Evolutionary conservation across 2,329 filamentous ascomycete species (phyloP), one percentile per base, ranked within the genome.

Genomic region (Hymenoscyphus occultus): DNA sequence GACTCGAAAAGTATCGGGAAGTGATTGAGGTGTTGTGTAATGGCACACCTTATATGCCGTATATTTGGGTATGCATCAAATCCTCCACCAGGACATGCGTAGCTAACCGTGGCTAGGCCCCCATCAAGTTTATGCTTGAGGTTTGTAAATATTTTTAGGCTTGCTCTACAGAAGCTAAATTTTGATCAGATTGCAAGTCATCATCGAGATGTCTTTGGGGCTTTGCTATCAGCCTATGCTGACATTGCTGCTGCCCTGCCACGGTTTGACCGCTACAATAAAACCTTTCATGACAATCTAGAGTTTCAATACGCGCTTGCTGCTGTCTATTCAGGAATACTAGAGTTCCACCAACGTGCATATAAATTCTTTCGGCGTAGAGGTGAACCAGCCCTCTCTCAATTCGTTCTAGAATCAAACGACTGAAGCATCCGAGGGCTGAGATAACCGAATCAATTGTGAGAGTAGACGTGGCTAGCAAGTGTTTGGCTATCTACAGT

Each of bases 321-420:
- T 0, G 65, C 78, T 0, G 80, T 82, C 39, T 84, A 84, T 48
- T 71, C 76, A 0, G 79, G 82, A 13, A 82, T 84, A 22, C 71
- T 84, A 0, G 65, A 78, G 12, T 84, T 84, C 39, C 82, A 84
- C 59, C 77, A 77, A 42, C 59, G 78, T 1, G 80, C 81, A 0
- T 84, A 84, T 65, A 78, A 77, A 28, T 82, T 82, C 56, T 76
- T 84, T 16, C 71, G 75, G 28, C 42, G 67, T 39, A 42, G 64
- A 56, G 54, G 64, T 66, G 64, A 35, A 31, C 39, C 5, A 45
- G 5, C 19, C 1, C 19, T 45, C 6, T n/a, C 16, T 45, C 14
- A 6, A 19, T 42, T 42, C 39, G 51, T 22, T 56, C 51, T 12
- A 56, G 6, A 9, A 56, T 22, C 22, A 28, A 56, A 56, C 16